Evolutionary conservation across 2,329 filamentous ascomycete genomes (phyloP), one percentile per base, ranked within the genome.

Genomic region (Nigrograna mackinnonii): DNA sequence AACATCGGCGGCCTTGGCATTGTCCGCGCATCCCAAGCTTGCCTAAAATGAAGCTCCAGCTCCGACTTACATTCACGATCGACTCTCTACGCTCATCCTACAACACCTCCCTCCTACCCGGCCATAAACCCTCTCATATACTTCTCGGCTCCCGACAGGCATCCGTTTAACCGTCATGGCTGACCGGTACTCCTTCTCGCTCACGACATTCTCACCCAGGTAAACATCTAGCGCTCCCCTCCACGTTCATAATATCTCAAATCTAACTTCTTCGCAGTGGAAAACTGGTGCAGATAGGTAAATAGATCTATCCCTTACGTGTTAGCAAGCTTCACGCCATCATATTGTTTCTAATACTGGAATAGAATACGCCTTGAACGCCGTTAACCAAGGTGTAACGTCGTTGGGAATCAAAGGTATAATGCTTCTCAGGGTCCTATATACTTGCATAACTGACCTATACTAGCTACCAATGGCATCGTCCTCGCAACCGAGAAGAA

Each of bases 401-500:
- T 92, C 94, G 57, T 84, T 99, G 47, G 94, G 94, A 62, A 99
- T 99, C 78, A 99, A 99, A 84, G 91, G 91, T 91, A 78, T 17
- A 17, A 13, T 7, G 11, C 6, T 21, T 16, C 19, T 17, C 16
- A 7, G 7, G 16, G 12, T 21, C 13, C 17, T 12, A 50, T 57
- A 37, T 57, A 35, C 4, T 20, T 6, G 11, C 7, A 7, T 5
- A 13, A n/a, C 26, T 18, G 13, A 44, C 14, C 6, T 12, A 20
- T 18, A 16, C 14, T 59, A 96, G 94, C 94, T 60, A 97, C 94
- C 59, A 99, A 99, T 75, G 94, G 94, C 62, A 96, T 99, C 69
- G 94, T 99, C 54, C 89, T 99, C 54, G 94, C 94, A 51, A 99
- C 94, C 53, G 94, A 99, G 78, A 99, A 99, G 84, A 99, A 99